These are phyloP conservation scores for Acanthamoeba sp. DNA, from an alignment of 208 protist species.

Conservation along the genomic window DNA sequence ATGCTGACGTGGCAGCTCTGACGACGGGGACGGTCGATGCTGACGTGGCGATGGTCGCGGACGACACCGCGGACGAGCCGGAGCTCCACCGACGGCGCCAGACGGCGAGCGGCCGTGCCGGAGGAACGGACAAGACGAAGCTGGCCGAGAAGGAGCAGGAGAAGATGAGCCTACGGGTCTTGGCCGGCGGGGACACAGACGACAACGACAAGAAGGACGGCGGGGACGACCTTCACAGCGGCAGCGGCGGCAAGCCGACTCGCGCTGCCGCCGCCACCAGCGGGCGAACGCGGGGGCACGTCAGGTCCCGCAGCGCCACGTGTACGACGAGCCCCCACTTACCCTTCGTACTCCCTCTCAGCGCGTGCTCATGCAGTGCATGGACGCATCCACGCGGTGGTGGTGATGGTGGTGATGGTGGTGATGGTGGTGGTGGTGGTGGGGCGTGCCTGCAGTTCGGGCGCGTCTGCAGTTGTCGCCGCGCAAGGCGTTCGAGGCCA, in stretches of 20 bases:
- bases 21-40: neutral
- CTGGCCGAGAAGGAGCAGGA: neutral
- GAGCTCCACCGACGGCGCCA: too few relatives aligned
- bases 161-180: neutral
- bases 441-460: neutral
- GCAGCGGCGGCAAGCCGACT: neutral
- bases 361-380: too few relatives aligned
- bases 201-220: neutral
- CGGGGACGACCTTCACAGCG: neutral
- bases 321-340: neutral
- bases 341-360: neutral
- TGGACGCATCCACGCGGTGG: neutral
- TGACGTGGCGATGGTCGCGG: neutral
- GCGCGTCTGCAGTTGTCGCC: conserved; percentile 6
- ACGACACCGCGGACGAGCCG: neutral
- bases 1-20: neutral
- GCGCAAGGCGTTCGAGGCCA: conserved; percentile 42
- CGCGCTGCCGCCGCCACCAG: neutral
- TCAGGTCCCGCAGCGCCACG: neutral
- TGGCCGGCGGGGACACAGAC: too few relatives aligned
- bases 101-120: too few relatives aligned
- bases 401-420: neutral
- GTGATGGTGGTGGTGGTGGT: too few relatives aligned
- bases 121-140: too few relatives aligned
- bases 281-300: neutral